Base-by-base conservation (phyloP, 1,284 basidiomycete species). In the Taiwanofungus camphoratus region DNA sequence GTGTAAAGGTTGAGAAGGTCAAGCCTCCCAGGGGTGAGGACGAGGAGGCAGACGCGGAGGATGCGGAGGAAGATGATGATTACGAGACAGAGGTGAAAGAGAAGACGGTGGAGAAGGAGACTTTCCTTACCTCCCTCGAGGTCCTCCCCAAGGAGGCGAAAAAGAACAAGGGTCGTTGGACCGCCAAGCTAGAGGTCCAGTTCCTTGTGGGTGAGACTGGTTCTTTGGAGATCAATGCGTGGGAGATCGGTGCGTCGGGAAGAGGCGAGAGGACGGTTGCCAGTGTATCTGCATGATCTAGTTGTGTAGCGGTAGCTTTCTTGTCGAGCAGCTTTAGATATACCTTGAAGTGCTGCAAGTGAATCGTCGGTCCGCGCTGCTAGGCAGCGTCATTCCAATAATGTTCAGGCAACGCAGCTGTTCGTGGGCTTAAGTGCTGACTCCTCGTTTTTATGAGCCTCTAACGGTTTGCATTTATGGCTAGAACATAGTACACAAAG, bases 1-100 rank as follows among this genome's bases (percentile, higher is more conserved):
- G 77, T 11, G 75, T 97, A 57, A 82, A 86, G 56, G 69, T 90
- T 16, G 87, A 92, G 52, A 82, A 77, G 54, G 69, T 79, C 19
- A 73, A 74, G 41, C 69, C 68, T 2, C 67, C 71, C 2, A 72
- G 69, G 46, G 46, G 67, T n/a, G 73, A 75, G 23, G 64, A 68
- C 12, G 70, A 73, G 9, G 74, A 75, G 8, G 77, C 74, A 30
- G 72, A 70, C 30, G 77, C 77, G 30, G 76, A 76, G 31, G 74
- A 70, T 5, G 74, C 82, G 1, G 82, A 73, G 44, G 62, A 66
- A 6, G 64, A 65, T 31, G 65, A 68, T 34, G 68, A 70, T 22
- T 67, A 69, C 44, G 66, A 69, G 36, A 65, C 69, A 39, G 80
- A 85, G 60, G 68, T 80, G 23, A 82, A 85, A 65, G 79, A 87